Evolutionary conservation across 345 rosid genomes (phyloP).

Genomic region (Balakata baccata): DNA sequence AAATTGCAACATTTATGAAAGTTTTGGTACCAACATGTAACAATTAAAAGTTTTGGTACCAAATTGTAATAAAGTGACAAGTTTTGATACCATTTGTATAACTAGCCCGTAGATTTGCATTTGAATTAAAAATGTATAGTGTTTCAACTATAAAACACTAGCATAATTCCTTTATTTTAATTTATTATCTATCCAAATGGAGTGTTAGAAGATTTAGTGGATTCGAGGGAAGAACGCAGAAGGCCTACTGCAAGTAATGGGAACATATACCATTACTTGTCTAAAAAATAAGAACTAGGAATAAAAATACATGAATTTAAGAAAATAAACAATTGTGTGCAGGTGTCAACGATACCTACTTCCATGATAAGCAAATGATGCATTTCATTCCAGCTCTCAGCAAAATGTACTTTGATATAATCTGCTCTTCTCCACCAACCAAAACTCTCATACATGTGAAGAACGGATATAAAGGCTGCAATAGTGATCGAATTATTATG

Average conservation of each 20-base stretch:
- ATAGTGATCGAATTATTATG: slow-evolving; percentile 2
- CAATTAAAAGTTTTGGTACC: too few relatives aligned
- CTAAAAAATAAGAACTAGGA: not conserved
- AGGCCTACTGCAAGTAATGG: not conserved
- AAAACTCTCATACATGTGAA: slow-evolving; percentile 97
- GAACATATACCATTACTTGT: not conserved
- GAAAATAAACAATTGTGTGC: not conserved
- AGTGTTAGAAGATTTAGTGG: slow-evolving; percentile 1
- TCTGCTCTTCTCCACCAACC: slow-evolving; percentile 99
- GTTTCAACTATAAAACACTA: not conserved
- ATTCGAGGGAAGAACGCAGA: not conserved
- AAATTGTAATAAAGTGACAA: too few relatives aligned
- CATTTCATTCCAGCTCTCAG: slow-evolving; percentile 99
- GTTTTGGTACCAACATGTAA: too few relatives aligned
- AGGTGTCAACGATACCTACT: slow-evolving; percentile 43
- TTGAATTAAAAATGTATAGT: not conserved
- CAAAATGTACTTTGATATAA: slow-evolving; percentile 94
- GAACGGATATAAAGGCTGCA: slow-evolving; percentile 89
- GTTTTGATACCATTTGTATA: too few relatives aligned
- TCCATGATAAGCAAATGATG: slow-evolving; percentile 99
- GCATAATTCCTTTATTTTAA: not conserved
- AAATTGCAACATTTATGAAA: too few relatives aligned
- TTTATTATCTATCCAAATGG: not conserved
- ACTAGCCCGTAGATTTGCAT: not conserved
- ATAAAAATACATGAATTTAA: not conserved